Evolutionary conservation across 2,329 filamentous ascomycete species (phyloP), one percentile per base, ranked within the genome.

Genomic region (Zelopaecilomyces penicillatus): DNA sequence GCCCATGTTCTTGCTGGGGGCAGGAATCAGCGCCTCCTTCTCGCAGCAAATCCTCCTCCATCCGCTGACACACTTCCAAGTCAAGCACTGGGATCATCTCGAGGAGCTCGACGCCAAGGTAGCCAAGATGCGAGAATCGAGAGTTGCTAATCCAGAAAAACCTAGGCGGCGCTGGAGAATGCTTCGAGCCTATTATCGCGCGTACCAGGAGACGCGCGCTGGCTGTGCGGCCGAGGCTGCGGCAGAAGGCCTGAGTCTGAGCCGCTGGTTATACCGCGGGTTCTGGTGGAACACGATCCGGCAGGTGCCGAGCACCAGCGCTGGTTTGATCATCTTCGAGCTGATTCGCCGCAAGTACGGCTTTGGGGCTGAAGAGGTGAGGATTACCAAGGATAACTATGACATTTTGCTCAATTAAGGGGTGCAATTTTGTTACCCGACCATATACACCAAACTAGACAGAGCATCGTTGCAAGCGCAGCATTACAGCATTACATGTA

Each of bases 271-370:
- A 5, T 90, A 85, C 57, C 70, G 77, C 5, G 83, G 80, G 9
- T 88, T 89, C 59, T 80, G 83, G 72, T 78, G 77, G 75, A 82
- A 75, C 43, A 85, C 85, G 1, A 74, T 88, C 42, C 70, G 82
- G 5, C 84, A 88, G 63, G 82, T 87, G 2, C 85, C 85, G 0
- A 86, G 83, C 58, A 89, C 85, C 2, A 85, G 81, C 48, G 85
- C 85, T 0, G 85, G 84, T 0, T 60, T 90, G 47, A 86, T 90
- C 52, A 85, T 87, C 19, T 90, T 90, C 59, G 85, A 90, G 64
- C 59, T 90, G 37, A 79, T 88, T 33, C 69, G 85, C 45, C 70
- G 84, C 32, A 87, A 86, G 63, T 89, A 87, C 53, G 82, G 81
- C 2, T 69, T 76, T 46, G 73, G 75, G 2, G 70, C 71, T 12